Percentiles rank a stretch among this genome's conserved stretches.
Evolutionary conservation across 345 rosid genomes (phyloP).

Genomic region (Eutrema heterophyllum): DNA sequence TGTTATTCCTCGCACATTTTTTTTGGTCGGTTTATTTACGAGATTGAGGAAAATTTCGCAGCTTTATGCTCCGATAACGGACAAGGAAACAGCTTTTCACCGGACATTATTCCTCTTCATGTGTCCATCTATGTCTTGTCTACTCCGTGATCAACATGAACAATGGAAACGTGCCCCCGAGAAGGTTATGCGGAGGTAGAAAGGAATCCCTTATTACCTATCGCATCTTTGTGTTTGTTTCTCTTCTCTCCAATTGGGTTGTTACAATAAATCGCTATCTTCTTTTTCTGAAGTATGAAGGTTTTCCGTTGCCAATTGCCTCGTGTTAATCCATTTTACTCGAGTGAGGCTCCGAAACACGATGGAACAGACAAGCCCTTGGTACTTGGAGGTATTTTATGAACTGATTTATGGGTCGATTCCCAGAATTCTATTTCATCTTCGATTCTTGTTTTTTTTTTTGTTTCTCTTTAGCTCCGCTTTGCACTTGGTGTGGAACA

Average conservation of each 20-base stretch:
- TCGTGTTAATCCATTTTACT: conserved; percentile 61
- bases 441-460: not conserved
- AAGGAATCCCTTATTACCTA: not conserved
- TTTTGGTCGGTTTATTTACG: not conserved
- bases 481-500: conserved; percentile 91
- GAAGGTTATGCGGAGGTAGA: conserved; percentile 59
- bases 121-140: conserved; percentile 85
- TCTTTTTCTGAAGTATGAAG: conserved; percentile 56
- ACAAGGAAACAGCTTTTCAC: conserved; percentile 72
- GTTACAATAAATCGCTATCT: not conserved
- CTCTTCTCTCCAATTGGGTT: not conserved
- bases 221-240: not conserved
- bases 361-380: conserved; percentile 55
- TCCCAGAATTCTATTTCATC: not conserved
- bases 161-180: conserved; percentile 74
- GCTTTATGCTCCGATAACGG: conserved; percentile 78
- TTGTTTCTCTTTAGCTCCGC: conserved; percentile 42
- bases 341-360: conserved; percentile 57
- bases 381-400: conserved; percentile 53
- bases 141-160: conserved; percentile 83
- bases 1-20: not conserved
- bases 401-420: not conserved
- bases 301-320: conserved; percentile 84
- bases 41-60: conserved; percentile 2
- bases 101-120: conserved; percentile 72